Conservation (phyloP, 2,329 filamentous ascomycete genomes). For the Venturiaceae sp. region DNA sequence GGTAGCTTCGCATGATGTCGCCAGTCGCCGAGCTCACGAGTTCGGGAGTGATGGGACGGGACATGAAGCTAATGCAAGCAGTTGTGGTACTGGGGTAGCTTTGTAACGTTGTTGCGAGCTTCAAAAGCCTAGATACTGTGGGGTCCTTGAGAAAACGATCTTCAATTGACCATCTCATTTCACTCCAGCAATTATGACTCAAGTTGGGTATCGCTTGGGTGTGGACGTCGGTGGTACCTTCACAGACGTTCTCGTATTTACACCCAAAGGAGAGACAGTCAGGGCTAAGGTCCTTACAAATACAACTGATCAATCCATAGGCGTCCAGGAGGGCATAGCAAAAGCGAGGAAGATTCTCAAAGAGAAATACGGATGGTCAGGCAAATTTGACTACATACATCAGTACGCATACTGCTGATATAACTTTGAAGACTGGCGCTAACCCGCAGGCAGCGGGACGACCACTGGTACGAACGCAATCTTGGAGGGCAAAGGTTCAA, state of each 20-base stretch:
- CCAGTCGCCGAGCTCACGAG: too few species aligned
- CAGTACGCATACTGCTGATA: conserved; percentile 15
- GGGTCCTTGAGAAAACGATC: too few species aligned
- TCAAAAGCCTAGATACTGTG: not conserved
- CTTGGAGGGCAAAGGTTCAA: conserved; percentile 40
- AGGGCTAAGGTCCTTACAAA: conserved; percentile 38
- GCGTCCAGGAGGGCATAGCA: conserved; percentile 34
- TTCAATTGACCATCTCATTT: too few species aligned
- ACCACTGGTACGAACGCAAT: conserved; percentile 41
- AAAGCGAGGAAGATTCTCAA: conserved; percentile 31
- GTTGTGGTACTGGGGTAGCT: not conserved
- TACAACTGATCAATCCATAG: conserved; percentile 35
- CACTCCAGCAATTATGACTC: conserved; percentile 1
- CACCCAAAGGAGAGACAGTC: conserved; percentile 32
- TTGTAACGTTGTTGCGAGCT: not conserved
- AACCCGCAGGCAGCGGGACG: conserved; percentile 22
- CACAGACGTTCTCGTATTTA: conserved; percentile 35
- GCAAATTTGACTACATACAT: conserved; percentile 39
- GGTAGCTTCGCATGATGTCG: not conserved
- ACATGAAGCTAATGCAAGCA: not conserved
- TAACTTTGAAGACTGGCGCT: not conserved
- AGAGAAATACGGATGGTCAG: conserved; percentile 29
- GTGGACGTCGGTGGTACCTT: conserved; percentile 16
- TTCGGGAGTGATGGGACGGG: not conserved
- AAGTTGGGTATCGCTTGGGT: conserved; percentile 15